Conservation (phyloP, 139 green algal species). For the Astrephomene gubernaculifera region DNA sequence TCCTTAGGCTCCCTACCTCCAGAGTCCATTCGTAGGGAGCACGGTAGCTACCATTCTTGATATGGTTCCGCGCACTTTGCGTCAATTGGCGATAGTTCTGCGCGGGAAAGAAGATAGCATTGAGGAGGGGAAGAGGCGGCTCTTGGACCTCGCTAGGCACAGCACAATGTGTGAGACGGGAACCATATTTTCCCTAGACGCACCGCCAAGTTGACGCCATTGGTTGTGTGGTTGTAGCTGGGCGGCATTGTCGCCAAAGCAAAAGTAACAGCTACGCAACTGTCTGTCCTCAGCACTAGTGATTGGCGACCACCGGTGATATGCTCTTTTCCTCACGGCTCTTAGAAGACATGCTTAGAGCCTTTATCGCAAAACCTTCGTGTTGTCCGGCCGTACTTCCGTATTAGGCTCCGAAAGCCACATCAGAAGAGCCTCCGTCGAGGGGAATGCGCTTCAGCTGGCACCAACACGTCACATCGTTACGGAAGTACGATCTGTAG, state of each 20-base stretch:
- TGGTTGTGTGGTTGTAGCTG: conserved; percentile 30
- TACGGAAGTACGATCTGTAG: no score
- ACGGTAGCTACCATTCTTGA: conserved; percentile 19
- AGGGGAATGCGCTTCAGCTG: no score
- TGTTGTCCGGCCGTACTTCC: not conserved
- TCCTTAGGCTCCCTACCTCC: conserved; percentile 37
- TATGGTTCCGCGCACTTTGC: conserved; percentile 12
- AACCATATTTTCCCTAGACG: not conserved
- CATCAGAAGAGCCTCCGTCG: no score
- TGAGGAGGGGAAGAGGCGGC: conserved; percentile 23
- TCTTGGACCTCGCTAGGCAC: no score
- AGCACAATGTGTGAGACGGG: not conserved
- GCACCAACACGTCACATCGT: no score
- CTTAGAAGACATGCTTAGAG: no score
- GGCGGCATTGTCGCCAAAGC: conserved; percentile 11
- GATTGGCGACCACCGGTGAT: no score
- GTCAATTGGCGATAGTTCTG: conserved; percentile 50
- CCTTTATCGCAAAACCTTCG: conserved; percentile 26
- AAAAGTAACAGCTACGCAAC: not conserved
- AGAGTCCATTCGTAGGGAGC: conserved; percentile 45
- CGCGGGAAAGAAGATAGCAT: not conserved
- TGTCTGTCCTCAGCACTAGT: no score
- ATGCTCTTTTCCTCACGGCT: no score
- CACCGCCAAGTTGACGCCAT: conserved; percentile 51
- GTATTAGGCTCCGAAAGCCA: conserved; percentile 15